Evolutionary conservation across 2,329 filamentous ascomycete genomes (phyloP), one percentile per base, ranked within the genome.

Genomic region (Penicillium hesseltinei): DNA sequence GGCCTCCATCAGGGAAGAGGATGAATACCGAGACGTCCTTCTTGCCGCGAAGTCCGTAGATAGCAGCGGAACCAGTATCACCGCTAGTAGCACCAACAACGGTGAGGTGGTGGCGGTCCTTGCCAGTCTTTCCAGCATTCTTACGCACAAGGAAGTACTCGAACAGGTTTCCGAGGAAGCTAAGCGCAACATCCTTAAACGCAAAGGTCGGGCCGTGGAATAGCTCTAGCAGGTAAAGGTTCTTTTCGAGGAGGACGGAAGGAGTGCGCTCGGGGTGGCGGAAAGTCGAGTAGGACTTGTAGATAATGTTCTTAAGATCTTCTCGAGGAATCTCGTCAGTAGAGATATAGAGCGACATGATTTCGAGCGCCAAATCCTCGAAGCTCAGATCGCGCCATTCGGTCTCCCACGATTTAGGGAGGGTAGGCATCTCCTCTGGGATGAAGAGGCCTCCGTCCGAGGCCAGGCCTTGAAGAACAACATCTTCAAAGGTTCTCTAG

Each of bases 11-110:
- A 27, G 94, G 94, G 75, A 93, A 89, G 69, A 97, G 83, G 72
- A 99, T 97, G 79, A 96, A 94, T 52, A 97, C 90, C 0, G 91
- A 95, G 17, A 97, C 90, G 81, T 99, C 94, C 78, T 96, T 92
- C 85, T 97, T 97, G 54, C 92, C 92, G 50, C 92, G 82, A 54
- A 99, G 82, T 55, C 94, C 94, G 71, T 97, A 97, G 67, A 99
- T 97, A 64, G 94, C 94, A 11, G 93, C 93, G 29, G 91, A 96
- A 25, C 93, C 93, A 29, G 93, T 97, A 73, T 82, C 91, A 62
- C 91, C 91, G 68, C 88, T 91, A 17, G 91, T 96, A 31, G 91
- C 91, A 21, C 91, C 92, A 56, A 96, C 86, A 4, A 96, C 90
- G 0, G 91, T 92, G 64, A 96, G 79, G 69, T 94, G 90, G 71